These are phyloP conservation scores for Alloteropsis angusta DNA, from an alignment of 202 grass and related monocot species.

Conservation along the genomic window DNA sequence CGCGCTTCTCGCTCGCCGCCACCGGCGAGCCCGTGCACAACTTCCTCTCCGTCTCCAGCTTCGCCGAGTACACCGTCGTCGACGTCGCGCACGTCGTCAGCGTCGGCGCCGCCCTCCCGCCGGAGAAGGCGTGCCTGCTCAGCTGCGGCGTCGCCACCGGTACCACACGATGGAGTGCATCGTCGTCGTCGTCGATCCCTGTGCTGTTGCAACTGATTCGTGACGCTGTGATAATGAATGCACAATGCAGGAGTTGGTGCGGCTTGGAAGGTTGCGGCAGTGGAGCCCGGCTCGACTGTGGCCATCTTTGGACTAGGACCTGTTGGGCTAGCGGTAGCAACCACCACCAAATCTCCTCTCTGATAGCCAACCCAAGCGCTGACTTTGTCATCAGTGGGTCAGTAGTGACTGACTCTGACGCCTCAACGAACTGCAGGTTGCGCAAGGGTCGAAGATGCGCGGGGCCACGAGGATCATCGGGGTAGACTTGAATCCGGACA, in stretches of 20 bases:
- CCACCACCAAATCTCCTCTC: background rate
- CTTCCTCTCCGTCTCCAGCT: constrained; percentile 44
- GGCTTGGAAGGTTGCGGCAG: constrained; percentile 49
- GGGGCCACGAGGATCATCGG: constrained; percentile 56
- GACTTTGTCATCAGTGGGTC: too few relatives aligned
- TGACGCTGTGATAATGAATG: background rate
- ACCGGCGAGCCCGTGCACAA: constrained; percentile 35
- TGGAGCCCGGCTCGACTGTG: constrained; percentile 40
- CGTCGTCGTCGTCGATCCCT: too few relatives aligned
- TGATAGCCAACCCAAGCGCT: background rate
- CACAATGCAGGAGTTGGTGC: constrained; percentile 37
- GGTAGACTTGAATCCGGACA: constrained; percentile 51
- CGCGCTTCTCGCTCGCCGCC: constrained; percentile 20
- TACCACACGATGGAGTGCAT: background rate
- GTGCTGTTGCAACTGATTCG: background rate
- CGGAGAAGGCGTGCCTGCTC: constrained; percentile 57
- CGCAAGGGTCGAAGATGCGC: constrained; percentile 44
- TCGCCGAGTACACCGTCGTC: constrained; percentile 64
- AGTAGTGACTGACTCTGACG: too few relatives aligned
- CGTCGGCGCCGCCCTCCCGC: constrained; percentile 13
- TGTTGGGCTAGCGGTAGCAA: constrained; percentile 51
- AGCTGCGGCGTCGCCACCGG: constrained; percentile 61
- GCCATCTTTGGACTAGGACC: constrained; percentile 57
- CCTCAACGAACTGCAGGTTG: constrained; percentile 22
- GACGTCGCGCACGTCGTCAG: constrained; percentile 43